Percentiles rank a stretch among this genome's conserved stretches.
Evolutionary conservation across 2,329 filamentous ascomycete species (phyloP).

Genomic region (Alternaria novae-zelandiae): DNA sequence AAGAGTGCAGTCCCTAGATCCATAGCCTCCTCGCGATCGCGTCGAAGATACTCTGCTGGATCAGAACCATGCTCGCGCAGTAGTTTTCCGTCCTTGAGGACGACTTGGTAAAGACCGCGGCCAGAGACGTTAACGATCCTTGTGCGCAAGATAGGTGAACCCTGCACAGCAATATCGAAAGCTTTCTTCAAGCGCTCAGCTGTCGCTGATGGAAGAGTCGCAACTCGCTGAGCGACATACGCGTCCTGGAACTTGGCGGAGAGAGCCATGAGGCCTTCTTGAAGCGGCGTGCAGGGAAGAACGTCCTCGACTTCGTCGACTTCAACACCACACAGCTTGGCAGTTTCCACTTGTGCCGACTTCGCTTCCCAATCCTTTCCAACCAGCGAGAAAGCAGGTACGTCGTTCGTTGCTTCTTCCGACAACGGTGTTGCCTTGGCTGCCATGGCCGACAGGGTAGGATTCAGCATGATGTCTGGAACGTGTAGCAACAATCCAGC

Average conservation of each 20-base stretch:
- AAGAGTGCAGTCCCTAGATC: constrained; percentile 50
- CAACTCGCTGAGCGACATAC: constrained; percentile 49
- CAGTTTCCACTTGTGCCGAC: constrained; percentile 46
- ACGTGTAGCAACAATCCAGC: constrained; percentile 60
- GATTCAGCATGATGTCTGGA: constrained; percentile 61
- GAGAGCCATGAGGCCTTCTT: constrained; percentile 51
- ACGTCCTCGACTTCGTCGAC: constrained; percentile 45
- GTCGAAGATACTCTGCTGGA: constrained; percentile 42
- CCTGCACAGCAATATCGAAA: constrained; percentile 43
- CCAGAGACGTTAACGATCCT: constrained; percentile 47
- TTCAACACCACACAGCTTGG: constrained; percentile 40
- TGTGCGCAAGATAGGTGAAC: constrained; percentile 49
- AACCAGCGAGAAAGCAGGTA: constrained; percentile 45
- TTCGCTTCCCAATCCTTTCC: constrained; percentile 33
- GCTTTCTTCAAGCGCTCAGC: constrained; percentile 43
- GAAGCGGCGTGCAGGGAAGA: constrained; percentile 52
- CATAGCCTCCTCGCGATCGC: constrained; percentile 45
- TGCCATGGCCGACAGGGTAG: constrained; percentile 56
- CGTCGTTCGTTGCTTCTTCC: constrained; percentile 24
- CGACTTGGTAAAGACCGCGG: constrained; percentile 49
- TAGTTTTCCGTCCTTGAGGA: constrained; percentile 41
- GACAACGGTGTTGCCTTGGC: constrained; percentile 33
- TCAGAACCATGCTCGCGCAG: constrained; percentile 36
- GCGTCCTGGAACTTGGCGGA: constrained; percentile 46
- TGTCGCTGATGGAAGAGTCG: constrained; percentile 40